Percentiles rank a stretch among this genome's conserved stretches.
These are phyloP conservation scores for Truncatella angustata DNA, from an alignment of 2,329 filamentous ascomycete species.

Conservation along the genomic window DNA sequence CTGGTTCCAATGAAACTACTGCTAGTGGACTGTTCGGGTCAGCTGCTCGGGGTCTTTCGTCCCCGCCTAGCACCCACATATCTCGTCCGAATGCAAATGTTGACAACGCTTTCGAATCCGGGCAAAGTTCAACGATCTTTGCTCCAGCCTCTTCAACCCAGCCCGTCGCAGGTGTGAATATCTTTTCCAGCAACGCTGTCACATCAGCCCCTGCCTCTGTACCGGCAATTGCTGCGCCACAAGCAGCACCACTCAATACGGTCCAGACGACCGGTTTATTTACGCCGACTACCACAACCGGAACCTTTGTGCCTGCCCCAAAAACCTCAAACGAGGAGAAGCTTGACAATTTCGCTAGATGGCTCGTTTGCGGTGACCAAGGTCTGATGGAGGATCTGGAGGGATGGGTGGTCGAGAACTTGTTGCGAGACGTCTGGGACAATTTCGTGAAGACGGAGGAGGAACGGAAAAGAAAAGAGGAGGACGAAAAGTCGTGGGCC, in stretches of 20 bases:
- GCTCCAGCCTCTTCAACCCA: neutral
- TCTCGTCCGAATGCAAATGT: neutral
- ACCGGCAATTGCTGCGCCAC: neutral
- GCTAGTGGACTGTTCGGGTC: neutral
- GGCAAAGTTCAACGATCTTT: neutral
- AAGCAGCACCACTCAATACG: neutral
- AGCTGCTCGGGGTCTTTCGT: neutral
- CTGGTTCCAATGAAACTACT: neutral
- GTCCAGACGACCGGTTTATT: neutral
- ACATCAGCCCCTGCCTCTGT: neutral
- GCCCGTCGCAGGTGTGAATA: neutral
- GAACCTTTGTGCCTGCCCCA: no score
- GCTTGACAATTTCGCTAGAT: conserved; percentile 49
- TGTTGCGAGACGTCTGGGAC: conserved; percentile 41
- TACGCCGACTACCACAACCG: neutral
- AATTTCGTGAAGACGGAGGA: conserved; percentile 38
- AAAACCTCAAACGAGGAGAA: conserved; percentile 33
- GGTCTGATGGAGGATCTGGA: conserved; percentile 53
- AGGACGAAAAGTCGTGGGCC: conserved; percentile 45
- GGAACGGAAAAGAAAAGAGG: conserved; percentile 42
- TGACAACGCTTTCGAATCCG: no score
- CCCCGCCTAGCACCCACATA: neutral
- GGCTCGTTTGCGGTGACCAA: conserved; percentile 53
- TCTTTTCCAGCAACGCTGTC: neutral
- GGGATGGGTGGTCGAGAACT: conserved; percentile 41